Percentiles rank a stretch among this genome's conserved stretches.
phyloP scores from a whole-genome alignment of 2,329 filamentous ascomycete species.

The Dryadomyces quercus-mongolicae region DNA sequence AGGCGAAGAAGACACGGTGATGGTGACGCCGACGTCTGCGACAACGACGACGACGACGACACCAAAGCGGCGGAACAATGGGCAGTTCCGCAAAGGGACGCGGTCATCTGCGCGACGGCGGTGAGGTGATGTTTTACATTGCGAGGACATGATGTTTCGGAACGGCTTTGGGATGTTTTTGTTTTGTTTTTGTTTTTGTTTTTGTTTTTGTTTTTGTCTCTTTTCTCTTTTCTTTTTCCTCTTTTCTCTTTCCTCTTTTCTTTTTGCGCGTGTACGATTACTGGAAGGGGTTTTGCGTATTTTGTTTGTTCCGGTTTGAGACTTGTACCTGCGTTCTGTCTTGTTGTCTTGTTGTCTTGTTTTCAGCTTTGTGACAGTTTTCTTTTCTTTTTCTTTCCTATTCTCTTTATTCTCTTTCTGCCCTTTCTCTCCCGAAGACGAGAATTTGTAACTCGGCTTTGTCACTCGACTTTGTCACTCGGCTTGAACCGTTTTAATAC shows the following conservation, averaged over 20 bases:
- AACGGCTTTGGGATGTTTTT: not conserved
- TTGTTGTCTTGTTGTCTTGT: not conserved
- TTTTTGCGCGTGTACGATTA: not conserved
- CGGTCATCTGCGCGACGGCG: slow-evolving; percentile 20
- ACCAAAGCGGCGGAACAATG: slow-evolving; percentile 3
- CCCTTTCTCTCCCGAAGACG: too few species aligned
- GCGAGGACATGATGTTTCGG: too few species aligned
- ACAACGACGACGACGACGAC: slow-evolving; percentile 1
- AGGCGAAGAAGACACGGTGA: not conserved
- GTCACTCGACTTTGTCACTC: too few species aligned
- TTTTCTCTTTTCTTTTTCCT: not conserved
- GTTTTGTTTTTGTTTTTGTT: too few species aligned
- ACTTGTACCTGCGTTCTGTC: not conserved
- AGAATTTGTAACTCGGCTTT: too few species aligned
- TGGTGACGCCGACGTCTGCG: not conserved
- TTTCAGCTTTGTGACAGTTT: not conserved
- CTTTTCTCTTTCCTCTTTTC: not conserved
- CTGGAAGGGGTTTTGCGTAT: too few species aligned
- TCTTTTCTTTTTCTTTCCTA: not conserved
- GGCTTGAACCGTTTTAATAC: too few species aligned
- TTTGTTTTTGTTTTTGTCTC: not conserved
- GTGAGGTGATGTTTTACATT: slow-evolving; percentile 9
- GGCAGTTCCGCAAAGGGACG: slow-evolving; percentile 18
- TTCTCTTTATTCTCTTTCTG: not conserved
- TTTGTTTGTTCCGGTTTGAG: too few species aligned